Evolutionary conservation across 495 filamentous ascomycete genomes (phyloP).

Genomic region (Staphylotrichum longicolle): DNA sequence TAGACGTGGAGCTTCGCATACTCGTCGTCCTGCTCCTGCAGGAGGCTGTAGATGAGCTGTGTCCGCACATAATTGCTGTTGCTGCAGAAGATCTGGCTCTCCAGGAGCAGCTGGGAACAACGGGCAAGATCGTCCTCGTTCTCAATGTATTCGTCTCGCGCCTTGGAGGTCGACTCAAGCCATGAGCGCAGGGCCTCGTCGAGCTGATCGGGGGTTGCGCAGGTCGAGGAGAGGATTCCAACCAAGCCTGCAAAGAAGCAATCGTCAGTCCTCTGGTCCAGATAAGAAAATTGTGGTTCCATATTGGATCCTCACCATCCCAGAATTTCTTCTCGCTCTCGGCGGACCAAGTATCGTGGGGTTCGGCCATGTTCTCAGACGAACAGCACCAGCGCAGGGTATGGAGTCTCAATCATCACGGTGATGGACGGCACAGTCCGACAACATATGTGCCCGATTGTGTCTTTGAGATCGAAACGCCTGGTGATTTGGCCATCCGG

Average conservation of each 20-base stretch:
- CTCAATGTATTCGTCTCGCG: slow-evolving; percentile 78
- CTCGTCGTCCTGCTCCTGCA: slow-evolving; percentile 95
- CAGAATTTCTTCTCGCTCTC: slow-evolving; percentile 93
- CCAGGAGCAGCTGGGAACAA: slow-evolving; percentile 78
- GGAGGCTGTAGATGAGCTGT: slow-evolving; percentile 86
- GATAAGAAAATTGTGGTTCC: no score
- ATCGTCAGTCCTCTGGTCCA: slow-evolving; percentile 12
- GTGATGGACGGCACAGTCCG: slow-evolving; percentile 13
- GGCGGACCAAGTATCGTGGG: slow-evolving; percentile 63
- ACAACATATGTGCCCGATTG: slow-evolving; percentile 13
- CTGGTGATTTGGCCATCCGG: slow-evolving; percentile 17
- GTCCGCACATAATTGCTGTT: slow-evolving; percentile 85
- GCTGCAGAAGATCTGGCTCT: slow-evolving; percentile 67
- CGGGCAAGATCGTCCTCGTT: slow-evolving; percentile 80
- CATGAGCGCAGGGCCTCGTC: slow-evolving; percentile 84
- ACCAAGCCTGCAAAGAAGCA: slow-evolving; percentile 63
- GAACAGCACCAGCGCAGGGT: slow-evolving; percentile 21
- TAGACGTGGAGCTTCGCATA: slow-evolving; percentile 73
- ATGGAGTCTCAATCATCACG: slow-evolving; percentile 31
- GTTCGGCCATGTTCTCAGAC: slow-evolving; percentile 53
- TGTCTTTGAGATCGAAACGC: slow-evolving; percentile 2
- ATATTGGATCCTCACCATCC: slow-evolving; percentile 59
- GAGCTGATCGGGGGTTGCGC: slow-evolving; percentile 71
- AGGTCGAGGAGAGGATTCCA: slow-evolving; percentile 70
- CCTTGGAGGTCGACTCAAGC: slow-evolving; percentile 72